Evolutionary conservation across 2,329 filamentous ascomycete genomes (phyloP).

Genomic region (Trichoderma sp.): DNA sequence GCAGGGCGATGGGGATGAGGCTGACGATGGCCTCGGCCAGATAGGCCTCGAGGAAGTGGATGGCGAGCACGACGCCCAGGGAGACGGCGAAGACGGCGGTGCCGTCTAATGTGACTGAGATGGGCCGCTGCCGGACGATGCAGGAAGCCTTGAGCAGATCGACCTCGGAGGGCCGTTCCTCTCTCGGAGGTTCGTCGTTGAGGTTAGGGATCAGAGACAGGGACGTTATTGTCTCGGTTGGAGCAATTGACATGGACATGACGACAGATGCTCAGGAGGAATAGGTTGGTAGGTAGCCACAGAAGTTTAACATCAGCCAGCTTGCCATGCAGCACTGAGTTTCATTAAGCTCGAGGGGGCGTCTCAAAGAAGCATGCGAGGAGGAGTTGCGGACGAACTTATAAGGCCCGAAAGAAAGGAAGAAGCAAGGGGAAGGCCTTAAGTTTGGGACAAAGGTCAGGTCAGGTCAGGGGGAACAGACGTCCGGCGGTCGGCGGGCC

Average conservation of each 20-base stretch:
- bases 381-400: conserved; percentile 10
- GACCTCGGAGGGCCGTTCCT: background rate
- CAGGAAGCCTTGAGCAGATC: conserved; percentile 19
- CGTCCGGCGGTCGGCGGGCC: conserved; percentile 27
- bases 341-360: background rate
- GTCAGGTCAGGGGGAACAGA: background rate
- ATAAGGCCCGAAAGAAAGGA: background rate
- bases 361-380: background rate
- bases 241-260: conserved; percentile 38
- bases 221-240: conserved; percentile 35
- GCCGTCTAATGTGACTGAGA: conserved; percentile 57
- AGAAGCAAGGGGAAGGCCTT: background rate
- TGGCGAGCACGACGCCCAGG: conserved; percentile 51
- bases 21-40: conserved; percentile 54
- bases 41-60: conserved; percentile 54
- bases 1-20: conserved; percentile 51
- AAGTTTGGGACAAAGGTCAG: no score
- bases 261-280: background rate
- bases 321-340: background rate
- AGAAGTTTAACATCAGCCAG: background rate
- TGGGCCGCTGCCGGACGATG: conserved; percentile 51
- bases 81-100: conserved; percentile 50
- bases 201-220: conserved; percentile 32
- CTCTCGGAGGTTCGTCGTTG: conserved; percentile 19
- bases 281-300: background rate